Evolutionary conservation across 306 rosid species (phyloP).

Genomic region (Dicorynia guianensis): DNA sequence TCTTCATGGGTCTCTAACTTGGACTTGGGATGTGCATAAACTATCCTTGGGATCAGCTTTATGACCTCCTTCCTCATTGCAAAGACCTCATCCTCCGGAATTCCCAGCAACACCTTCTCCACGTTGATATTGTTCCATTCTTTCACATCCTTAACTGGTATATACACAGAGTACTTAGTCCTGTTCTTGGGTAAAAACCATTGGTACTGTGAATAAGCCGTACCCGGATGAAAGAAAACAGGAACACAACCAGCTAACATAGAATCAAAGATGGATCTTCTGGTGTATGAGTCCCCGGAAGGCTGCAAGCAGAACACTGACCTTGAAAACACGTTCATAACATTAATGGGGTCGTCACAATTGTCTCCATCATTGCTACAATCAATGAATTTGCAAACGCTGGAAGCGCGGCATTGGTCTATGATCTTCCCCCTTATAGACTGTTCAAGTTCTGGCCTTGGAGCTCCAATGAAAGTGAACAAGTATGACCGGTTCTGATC

Average conservation of each 20-base stretch:
- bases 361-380: slow-evolving; percentile 61
- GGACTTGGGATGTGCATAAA: slow-evolving; percentile 73
- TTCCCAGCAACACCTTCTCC: slow-evolving; percentile 57
- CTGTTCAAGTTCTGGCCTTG: slow-evolving; percentile 67
- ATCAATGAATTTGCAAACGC: slow-evolving; percentile 62
- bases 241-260: slow-evolving; percentile 89
- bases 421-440: slow-evolving; percentile 72
- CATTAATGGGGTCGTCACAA: slow-evolving; percentile 69
- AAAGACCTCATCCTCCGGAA: slow-evolving; percentile 57
- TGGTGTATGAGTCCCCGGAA: slow-evolving; percentile 84
- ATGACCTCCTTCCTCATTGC: slow-evolving; percentile 84
- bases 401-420: slow-evolving; percentile 64
- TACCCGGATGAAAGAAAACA: slow-evolving; percentile 89
- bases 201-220: slow-evolving; percentile 80
- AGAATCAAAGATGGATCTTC: slow-evolving; percentile 87
- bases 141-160: slow-evolving; percentile 69
- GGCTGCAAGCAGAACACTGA: slow-evolving; percentile 88
- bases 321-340: slow-evolving; percentile 64
- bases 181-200: slow-evolving; percentile 79
- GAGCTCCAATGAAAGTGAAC: slow-evolving; percentile 81
- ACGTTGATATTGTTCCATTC: slow-evolving; percentile 56
- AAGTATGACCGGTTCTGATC: slow-evolving; percentile 50
- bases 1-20: slow-evolving; percentile 58
- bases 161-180: slow-evolving; percentile 69
- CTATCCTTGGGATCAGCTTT: slow-evolving; percentile 67